phyloP scores from a whole-genome alignment of 306 rosid genomes.

The Aeschynomene evenia region DNA sequence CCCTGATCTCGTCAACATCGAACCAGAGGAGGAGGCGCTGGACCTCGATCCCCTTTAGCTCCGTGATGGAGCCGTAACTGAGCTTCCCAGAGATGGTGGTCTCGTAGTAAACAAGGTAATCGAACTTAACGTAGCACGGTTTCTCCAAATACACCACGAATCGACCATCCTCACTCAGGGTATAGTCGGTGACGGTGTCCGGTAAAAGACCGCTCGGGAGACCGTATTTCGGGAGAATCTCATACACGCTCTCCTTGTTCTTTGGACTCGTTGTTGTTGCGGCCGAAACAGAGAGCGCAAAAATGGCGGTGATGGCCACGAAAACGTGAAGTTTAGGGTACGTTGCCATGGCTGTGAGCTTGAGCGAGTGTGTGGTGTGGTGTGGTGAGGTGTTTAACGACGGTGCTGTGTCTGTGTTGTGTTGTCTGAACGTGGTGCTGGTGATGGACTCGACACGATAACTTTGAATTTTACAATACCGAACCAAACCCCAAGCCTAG shows the following conservation, averaged over 20 bases:
- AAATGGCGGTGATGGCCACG: not conserved
- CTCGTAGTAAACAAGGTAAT: slow-evolving; percentile 73
- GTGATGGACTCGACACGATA: not conserved
- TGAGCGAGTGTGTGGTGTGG: not conserved
- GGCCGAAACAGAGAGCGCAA: not conserved
- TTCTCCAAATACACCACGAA: slow-evolving; percentile 59
- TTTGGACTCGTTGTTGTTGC: not conserved
- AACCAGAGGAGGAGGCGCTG: slow-evolving; percentile 71
- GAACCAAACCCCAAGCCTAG: not conserved
- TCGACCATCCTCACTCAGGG: slow-evolving; percentile 57
- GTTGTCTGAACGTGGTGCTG: not conserved
- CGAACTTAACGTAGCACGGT: slow-evolving; percentile 74
- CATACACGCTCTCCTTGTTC: slow-evolving; percentile 49
- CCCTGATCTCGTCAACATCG: slow-evolving; percentile 80
- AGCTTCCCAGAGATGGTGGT: slow-evolving; percentile 66
- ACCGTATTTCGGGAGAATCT: slow-evolving; percentile 65
- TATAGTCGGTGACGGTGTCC: slow-evolving; percentile 53
- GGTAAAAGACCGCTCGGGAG: slow-evolving; percentile 86
- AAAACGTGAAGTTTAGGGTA: not conserved
- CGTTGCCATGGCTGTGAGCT: not conserved
- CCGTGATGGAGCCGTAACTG: slow-evolving; percentile 67
- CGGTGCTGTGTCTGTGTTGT: not conserved
- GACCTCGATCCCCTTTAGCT: slow-evolving; percentile 76
- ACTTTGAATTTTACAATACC: not conserved
- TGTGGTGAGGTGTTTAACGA: not conserved